phyloP scores from a whole-genome alignment of 352 stramenopile genomes.

The Phytophthora meadii region DNA sequence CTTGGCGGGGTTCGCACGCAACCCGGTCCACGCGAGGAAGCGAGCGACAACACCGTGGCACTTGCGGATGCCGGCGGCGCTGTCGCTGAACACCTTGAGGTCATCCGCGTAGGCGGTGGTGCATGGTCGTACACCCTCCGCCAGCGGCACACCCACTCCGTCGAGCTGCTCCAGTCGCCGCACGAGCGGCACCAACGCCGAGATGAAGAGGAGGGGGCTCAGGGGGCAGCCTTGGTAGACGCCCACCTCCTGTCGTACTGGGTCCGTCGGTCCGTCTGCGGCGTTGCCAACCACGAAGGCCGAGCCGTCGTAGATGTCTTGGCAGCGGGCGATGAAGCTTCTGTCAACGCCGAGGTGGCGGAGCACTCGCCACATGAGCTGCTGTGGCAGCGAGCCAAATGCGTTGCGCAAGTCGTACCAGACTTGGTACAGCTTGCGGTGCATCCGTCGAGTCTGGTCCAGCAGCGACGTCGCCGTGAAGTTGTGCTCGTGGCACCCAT shows the following conservation, averaged over 20 bases:
- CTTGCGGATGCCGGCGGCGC: slow-evolving; percentile 3
- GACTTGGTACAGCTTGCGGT: too few relatives aligned
- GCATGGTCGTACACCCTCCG: not conserved
- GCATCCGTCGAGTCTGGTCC: too few relatives aligned
- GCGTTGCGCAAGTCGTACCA: too few relatives aligned
- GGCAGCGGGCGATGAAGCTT: not conserved
- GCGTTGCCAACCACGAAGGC: slow-evolving; percentile 23
- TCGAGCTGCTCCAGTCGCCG: slow-evolving; percentile 6
- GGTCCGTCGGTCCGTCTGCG: slow-evolving; percentile 21
- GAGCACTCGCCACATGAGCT: not conserved
- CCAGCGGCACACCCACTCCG: slow-evolving; percentile 3
- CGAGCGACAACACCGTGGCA: not conserved
- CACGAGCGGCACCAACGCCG: slow-evolving; percentile 13
- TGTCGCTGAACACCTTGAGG: slow-evolving; percentile 9
- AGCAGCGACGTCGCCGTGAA: too few relatives aligned
- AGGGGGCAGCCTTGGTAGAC: slow-evolving; percentile 33
- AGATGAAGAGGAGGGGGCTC: slow-evolving; percentile 33
- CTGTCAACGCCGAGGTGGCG: not conserved
- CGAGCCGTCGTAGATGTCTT: slow-evolving; percentile 10
- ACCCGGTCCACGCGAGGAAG: slow-evolving; percentile 10
- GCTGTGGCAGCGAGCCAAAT: too few relatives aligned
- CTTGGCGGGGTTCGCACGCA: slow-evolving; percentile 15
- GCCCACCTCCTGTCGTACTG: slow-evolving; percentile 20
- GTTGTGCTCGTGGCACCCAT: slow-evolving; percentile 14
- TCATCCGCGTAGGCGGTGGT: slow-evolving; percentile 13